Percentiles rank a stretch among this genome's conserved stretches.
Conservation (phyloP, 2,329 filamentous ascomycete species). For the Cryphonectria parasitica region DNA sequence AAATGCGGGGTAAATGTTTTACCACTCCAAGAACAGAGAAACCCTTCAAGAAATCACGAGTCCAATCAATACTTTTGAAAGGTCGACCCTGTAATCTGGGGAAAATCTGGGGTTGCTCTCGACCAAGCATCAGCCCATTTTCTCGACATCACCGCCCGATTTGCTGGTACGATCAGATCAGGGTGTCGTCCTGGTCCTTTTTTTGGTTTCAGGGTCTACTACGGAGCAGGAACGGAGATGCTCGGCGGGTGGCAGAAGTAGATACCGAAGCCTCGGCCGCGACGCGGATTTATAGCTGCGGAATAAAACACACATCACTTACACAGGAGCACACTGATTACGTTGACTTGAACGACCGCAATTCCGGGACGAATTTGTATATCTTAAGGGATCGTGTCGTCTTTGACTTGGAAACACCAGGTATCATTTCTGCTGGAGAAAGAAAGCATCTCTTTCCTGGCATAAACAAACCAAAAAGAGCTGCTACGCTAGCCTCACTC, state of each 20-base stretch:
- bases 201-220: not conserved
- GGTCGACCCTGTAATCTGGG: not conserved
- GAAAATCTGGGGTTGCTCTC: not conserved
- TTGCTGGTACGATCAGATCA: not conserved
- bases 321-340: not conserved
- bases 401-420: not conserved
- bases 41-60: not conserved
- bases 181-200: not conserved
- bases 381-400: not conserved
- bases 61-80: too few species aligned
- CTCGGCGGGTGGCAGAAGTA: slow-evolving; percentile 21
- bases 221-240: not conserved
- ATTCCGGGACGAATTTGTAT: not conserved
- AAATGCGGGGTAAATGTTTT: not conserved
- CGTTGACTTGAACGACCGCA: not conserved
- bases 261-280: slow-evolving; percentile 19
- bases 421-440: not conserved
- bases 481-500: not conserved
- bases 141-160: not conserved
- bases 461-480: not conserved
- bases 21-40: not conserved
- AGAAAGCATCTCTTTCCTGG: too few species aligned
- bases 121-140: not conserved
- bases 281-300: slow-evolving; percentile 20
- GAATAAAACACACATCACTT: not conserved